phyloP scores from a whole-genome alignment of 371 early-diverging fungal species.

The Entomophthora muscae region DNA sequence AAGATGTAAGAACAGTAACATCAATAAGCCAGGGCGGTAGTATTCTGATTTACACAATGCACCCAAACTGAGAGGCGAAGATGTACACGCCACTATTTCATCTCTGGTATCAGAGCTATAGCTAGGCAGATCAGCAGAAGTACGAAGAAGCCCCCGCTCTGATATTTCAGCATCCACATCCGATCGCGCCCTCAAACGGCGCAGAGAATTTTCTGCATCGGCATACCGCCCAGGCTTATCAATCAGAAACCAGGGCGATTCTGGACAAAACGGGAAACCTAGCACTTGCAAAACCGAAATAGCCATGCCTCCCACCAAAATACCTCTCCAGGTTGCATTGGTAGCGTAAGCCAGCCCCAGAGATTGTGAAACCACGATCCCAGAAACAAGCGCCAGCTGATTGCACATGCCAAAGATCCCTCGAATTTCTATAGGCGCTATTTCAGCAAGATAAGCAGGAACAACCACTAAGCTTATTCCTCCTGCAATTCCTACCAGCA shows the following conservation, averaged over 20 bases:
- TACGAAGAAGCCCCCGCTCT: constrained; percentile 13
- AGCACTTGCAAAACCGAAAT: constrained; percentile 39
- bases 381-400: constrained; percentile 68
- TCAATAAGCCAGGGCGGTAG: not conserved
- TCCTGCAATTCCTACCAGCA: constrained; percentile 67
- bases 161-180: constrained; percentile 42
- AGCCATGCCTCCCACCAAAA: constrained; percentile 31
- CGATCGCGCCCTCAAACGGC: constrained; percentile 30
- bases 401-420: constrained; percentile 60
- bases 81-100: not conserved
- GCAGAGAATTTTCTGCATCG: constrained; percentile 33
- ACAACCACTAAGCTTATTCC: constrained; percentile 70
- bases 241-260: constrained; percentile 56
- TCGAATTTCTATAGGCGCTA: constrained; percentile 49
- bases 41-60: not conserved
- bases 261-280: constrained; percentile 50
- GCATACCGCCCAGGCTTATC: constrained; percentile 25
- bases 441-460: constrained; percentile 72
- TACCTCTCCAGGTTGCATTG: constrained; percentile 39
- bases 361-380: constrained; percentile 50
- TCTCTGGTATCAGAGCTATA: not conserved
- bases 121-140: not conserved
- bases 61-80: not conserved
- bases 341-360: constrained; percentile 40
- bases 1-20: constrained; percentile 20